phyloP scores from a whole-genome alignment of 116 monocot genomes.

The Cymodocea nodosa region DNA sequence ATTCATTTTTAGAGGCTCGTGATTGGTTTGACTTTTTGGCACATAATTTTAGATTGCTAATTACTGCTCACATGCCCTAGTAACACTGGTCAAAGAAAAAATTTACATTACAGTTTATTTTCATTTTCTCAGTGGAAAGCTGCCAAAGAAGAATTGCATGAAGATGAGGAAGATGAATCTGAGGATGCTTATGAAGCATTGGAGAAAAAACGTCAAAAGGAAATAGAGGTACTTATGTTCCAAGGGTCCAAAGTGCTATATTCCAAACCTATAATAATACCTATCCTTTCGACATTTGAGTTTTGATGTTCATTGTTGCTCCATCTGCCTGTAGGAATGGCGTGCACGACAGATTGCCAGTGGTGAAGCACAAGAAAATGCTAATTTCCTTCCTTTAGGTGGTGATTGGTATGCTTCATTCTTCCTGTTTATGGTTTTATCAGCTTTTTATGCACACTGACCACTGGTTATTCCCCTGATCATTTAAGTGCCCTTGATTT shows the following conservation, averaged over 20 bases:
- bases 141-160: constrained; percentile 86
- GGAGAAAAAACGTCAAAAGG: constrained; percentile 81
- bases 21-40: too few relatives aligned
- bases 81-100: too few relatives aligned
- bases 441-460: background rate
- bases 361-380: constrained; percentile 90
- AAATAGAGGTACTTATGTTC: constrained; percentile 62
- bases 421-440: background rate
- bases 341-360: constrained; percentile 59
- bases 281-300: background rate
- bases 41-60: too few relatives aligned
- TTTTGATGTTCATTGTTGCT: background rate
- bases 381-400: constrained; percentile 85
- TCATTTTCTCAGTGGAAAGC: constrained; percentile 69
- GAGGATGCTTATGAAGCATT: constrained; percentile 54
- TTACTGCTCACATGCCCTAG: too few relatives aligned
- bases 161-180: constrained; percentile 71
- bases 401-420: constrained; percentile 69
- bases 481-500: too few relatives aligned
- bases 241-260: background rate
- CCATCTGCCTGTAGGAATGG: constrained; percentile 46
- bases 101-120: background rate
- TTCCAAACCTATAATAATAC: background rate
- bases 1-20: too few relatives aligned
- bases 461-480: too few relatives aligned